These are phyloP conservation scores for Chlorella sorokiniana DNA, from an alignment of 139 green algal genomes.

Conservation along the genomic window DNA sequence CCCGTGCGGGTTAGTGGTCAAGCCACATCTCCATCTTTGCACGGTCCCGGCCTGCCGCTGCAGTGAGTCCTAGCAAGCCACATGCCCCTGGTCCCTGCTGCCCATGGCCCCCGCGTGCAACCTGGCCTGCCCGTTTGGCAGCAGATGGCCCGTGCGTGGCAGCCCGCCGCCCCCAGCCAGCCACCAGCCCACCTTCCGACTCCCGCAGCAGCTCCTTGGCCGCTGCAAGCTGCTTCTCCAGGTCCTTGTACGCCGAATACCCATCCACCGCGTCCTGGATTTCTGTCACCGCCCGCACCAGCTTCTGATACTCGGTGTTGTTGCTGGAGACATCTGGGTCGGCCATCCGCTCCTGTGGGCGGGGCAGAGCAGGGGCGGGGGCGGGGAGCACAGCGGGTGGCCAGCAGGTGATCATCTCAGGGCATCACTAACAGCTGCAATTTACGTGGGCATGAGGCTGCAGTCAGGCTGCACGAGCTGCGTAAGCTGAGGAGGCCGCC, in stretches of 20 bases:
- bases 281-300: conserved; percentile 78
- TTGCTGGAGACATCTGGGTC: conserved; percentile 75
- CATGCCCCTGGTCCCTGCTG: too few relatives aligned
- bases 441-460: not conserved
- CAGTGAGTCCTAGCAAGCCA: too few relatives aligned
- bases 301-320: conserved; percentile 75
- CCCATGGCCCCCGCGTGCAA: too few relatives aligned
- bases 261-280: conserved; percentile 68
- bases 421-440: not conserved
- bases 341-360: conserved; percentile 74
- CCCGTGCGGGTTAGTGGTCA: too few relatives aligned
- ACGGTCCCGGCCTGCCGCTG: too few relatives aligned
- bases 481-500: not conserved
- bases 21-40: too few relatives aligned
- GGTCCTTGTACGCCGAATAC: conserved; percentile 64
- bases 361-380: not conserved
- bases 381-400: not conserved
- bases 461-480: not conserved
- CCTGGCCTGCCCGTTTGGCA: too few relatives aligned
- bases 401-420: not conserved
- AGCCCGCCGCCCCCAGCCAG: not conserved
- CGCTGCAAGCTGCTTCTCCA: conserved; percentile 64
- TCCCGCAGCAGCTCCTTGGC: conserved; percentile 72
- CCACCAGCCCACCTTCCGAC: conserved; percentile 37
- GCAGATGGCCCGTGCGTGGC: too few relatives aligned